These are phyloP conservation scores for Phyllosticta ampelicida DNA, from an alignment of 2,329 filamentous ascomycete genomes.

Conservation along the genomic window DNA sequence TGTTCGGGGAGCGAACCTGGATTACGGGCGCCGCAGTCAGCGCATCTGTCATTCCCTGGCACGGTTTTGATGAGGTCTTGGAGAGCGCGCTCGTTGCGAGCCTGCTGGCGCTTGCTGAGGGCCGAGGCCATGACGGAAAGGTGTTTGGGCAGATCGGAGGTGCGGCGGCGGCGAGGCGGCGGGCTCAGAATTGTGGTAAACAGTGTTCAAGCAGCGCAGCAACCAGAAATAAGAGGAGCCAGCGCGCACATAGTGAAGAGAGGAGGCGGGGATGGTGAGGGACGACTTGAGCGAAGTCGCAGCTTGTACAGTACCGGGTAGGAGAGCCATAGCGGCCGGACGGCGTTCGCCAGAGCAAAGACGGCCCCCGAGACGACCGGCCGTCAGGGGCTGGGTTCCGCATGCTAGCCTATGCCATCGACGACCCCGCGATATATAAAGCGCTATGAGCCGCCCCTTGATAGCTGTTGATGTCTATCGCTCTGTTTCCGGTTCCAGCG, in stretches of 20 bases:
- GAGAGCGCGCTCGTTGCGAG: constrained; percentile 85
- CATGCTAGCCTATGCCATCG: not conserved
- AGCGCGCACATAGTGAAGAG: constrained; percentile 8
- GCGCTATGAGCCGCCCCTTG: not conserved
- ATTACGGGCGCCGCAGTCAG: constrained; percentile 84
- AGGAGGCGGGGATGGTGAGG: not conserved
- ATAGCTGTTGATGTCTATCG: not conserved
- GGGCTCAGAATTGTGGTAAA: constrained; percentile 7
- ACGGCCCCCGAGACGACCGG: constrained; percentile 8
- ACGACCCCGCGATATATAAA: not conserved
- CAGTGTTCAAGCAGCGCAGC: constrained; percentile 8
- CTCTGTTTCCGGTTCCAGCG: not conserved
- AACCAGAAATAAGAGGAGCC: constrained; percentile 7
- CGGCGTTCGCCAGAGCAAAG: constrained; percentile 3
- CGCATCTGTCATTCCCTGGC: constrained; percentile 85
- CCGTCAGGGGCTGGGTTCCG: constrained; percentile 6
- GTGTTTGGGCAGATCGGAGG: constrained; percentile 6
- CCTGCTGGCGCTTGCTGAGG: constrained; percentile 92
- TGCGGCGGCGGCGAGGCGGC: constrained; percentile 6
- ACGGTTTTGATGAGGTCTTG: constrained; percentile 79
- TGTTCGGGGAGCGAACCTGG: constrained; percentile 51
- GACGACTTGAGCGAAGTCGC: constrained; percentile 1
- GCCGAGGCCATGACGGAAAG: constrained; percentile 51
- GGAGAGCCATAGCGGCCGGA: not conserved
- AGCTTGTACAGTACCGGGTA: no score